Evolutionary conservation across 257 asterid genomes (phyloP).

Genomic region (Catharanthus roseus): DNA sequence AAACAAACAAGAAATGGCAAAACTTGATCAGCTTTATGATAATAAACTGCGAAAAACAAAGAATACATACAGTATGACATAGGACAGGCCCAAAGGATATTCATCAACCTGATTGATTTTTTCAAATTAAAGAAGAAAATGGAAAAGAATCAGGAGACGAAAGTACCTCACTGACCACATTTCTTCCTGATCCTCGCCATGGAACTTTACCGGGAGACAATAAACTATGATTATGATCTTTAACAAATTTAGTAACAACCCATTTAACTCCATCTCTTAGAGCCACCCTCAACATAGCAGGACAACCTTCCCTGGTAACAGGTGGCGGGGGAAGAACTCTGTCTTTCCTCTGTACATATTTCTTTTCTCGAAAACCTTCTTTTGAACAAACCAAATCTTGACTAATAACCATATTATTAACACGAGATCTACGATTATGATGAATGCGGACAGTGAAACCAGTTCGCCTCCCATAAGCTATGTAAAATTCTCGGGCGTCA

Average conservation of each 20-base stretch:
- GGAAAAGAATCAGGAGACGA: background rate
- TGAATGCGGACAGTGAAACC: slow-evolving; percentile 24
- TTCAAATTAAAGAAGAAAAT: too few species aligned
- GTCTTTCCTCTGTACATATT: slow-evolving; percentile 17
- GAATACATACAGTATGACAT: too few species aligned
- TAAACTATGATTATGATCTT: slow-evolving; percentile 27
- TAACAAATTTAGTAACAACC: slow-evolving; percentile 26
- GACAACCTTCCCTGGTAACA: slow-evolving; percentile 24
- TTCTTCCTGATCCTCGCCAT: slow-evolving; percentile 21
- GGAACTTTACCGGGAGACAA: slow-evolving; percentile 28
- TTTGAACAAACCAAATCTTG: slow-evolving; percentile 29
- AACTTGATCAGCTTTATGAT: too few species aligned
- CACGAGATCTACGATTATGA: slow-evolving; percentile 23
- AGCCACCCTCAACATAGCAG: slow-evolving; percentile 26
- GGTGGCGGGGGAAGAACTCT: slow-evolving; percentile 28
- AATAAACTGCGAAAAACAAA: too few species aligned
- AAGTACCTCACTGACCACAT: slow-evolving; percentile 16
- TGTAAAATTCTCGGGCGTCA: slow-evolving; percentile 22
- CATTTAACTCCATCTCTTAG: slow-evolving; percentile 23
- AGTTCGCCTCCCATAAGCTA: slow-evolving; percentile 19
- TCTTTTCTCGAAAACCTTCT: slow-evolving; percentile 27
- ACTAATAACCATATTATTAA: slow-evolving; percentile 24
- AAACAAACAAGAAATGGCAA: background rate
- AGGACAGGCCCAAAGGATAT: too few species aligned
- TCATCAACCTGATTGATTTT: too few species aligned